Percentiles rank a stretch among this genome's conserved stretches.
Evolutionary conservation across 1,139 yeast genomes (phyloP).

Genomic region (Candida sojae): DNA sequence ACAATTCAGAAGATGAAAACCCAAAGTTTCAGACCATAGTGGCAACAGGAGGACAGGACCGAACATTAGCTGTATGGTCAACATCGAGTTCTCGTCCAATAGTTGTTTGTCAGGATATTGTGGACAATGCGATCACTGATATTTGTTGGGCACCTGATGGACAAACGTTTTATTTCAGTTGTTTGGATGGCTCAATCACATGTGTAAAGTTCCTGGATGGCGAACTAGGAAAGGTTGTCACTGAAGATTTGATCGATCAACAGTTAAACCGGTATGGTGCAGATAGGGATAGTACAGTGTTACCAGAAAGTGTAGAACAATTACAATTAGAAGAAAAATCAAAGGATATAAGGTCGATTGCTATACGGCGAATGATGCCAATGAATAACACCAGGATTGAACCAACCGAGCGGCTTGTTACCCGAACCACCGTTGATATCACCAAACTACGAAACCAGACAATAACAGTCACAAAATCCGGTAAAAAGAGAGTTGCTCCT

Average conservation of each 20-base stretch:
- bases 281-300: slow-evolving; percentile 76
- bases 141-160: slow-evolving; percentile 84
- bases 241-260: slow-evolving; percentile 63
- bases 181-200: slow-evolving; percentile 83
- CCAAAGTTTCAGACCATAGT: slow-evolving; percentile 49
- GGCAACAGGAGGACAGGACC: slow-evolving; percentile 82
- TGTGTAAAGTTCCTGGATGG: slow-evolving; percentile 64
- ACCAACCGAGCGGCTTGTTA: slow-evolving; percentile 3
- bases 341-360: slow-evolving; percentile 10
- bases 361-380: slow-evolving; percentile 12
- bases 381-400: slow-evolving; percentile 4
- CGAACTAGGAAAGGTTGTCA: slow-evolving; percentile 76
- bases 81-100: slow-evolving; percentile 63
- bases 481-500: slow-evolving; percentile 88
- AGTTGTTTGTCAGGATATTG: slow-evolving; percentile 63
- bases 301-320: slow-evolving; percentile 87
- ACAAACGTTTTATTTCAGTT: slow-evolving; percentile 64
- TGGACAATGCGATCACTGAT: slow-evolving; percentile 68
- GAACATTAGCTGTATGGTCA: slow-evolving; percentile 70
- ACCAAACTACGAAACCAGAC: slow-evolving; percentile 15
- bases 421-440: slow-evolving; percentile 11
- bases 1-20: slow-evolving; percentile 9
- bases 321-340: slow-evolving; percentile 63
- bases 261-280: slow-evolving; percentile 86
- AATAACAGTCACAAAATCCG: slow-evolving; percentile 68